Percentiles rank a stretch among this genome's conserved stretches.
phyloP scores from a whole-genome alignment of 1,139 yeast species.

The Diutina scorzettiae region DNA sequence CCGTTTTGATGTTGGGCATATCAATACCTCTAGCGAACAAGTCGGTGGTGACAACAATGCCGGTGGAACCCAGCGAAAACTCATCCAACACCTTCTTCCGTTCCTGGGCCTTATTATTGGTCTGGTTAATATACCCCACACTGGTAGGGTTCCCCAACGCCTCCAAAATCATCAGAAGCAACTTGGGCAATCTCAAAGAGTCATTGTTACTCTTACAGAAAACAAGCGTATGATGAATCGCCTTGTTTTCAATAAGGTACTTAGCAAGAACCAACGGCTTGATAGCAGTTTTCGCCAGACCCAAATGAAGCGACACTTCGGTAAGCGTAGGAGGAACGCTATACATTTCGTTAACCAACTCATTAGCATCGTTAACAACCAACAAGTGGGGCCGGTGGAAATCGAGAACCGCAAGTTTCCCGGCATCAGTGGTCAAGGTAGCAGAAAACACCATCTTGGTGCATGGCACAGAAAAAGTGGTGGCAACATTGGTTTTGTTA shows the following conservation, averaged over 20 bases:
- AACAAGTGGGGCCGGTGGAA: slow-evolving; percentile 60
- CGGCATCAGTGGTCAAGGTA: slow-evolving; percentile 88
- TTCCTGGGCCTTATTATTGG: slow-evolving; percentile 32
- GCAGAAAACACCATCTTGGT: slow-evolving; percentile 79
- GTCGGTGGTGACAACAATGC: slow-evolving; percentile 76
- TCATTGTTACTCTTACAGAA: slow-evolving; percentile 86
- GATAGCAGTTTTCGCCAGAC: slow-evolving; percentile 43
- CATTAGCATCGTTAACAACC: slow-evolving; percentile 49
- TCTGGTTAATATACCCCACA: slow-evolving; percentile 30
- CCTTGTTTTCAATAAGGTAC: slow-evolving; percentile 28
- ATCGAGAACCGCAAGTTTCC: slow-evolving; percentile 60
- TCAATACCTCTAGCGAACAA: slow-evolving; percentile 93
- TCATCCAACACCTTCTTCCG: slow-evolving; percentile 39
- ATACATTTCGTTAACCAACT: slow-evolving; percentile 39
- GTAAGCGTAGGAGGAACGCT: slow-evolving; percentile 42
- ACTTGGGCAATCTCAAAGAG: slow-evolving; percentile 58
- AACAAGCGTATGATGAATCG: slow-evolving; percentile 35
- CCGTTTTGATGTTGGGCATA: slow-evolving; percentile 57
- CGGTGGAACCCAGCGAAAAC: slow-evolving; percentile 39
- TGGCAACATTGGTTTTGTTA: neutral
- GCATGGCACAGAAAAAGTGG: neutral
- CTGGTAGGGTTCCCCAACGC: slow-evolving; percentile 12
- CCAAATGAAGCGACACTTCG: slow-evolving; percentile 39
- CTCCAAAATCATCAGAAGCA: slow-evolving; percentile 37
- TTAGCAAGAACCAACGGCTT: slow-evolving; percentile 67